A percentile compares a stretch with the other conserved stretches of the same genome.
phyloP scores from a whole-genome alignment of 139 green algal species.

The Micractinium conductrix region DNA sequence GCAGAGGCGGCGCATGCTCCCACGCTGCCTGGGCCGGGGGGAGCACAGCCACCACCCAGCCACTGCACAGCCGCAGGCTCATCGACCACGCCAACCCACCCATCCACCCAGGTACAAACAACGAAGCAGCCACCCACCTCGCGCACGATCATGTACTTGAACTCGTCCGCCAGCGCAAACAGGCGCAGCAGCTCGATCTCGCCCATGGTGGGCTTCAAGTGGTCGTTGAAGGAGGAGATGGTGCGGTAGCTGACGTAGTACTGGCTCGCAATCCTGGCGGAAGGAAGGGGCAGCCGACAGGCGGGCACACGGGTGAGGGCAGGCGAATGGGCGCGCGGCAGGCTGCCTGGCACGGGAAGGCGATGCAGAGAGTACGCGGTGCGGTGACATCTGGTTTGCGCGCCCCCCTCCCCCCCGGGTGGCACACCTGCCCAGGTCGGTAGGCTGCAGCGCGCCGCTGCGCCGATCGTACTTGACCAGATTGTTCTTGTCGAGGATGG shows the following conservation, averaged over 20 bases:
- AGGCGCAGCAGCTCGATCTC: constrained; percentile 98
- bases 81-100: background rate
- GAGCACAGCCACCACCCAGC: background rate
- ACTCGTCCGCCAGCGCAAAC: constrained; percentile 92
- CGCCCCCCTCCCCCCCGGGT: background rate
- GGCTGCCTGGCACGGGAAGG: background rate
- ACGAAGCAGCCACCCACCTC: constrained; percentile 54
- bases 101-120: background rate
- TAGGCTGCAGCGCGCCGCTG: constrained; percentile 82
- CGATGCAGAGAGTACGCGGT: background rate
- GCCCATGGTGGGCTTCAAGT: constrained; percentile 96
- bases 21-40: no score
- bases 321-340: background rate
- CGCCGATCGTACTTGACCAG: constrained; percentile 96
- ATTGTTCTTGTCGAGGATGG: constrained; percentile 89
- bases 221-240: constrained; percentile 95
- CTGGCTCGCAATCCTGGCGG: constrained; percentile 88
- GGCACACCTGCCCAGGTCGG: constrained; percentile 31
- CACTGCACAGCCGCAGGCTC: background rate
- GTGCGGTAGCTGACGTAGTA: constrained; percentile 98
- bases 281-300: background rate
- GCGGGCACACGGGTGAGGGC: background rate
- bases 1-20: no score
- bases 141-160: constrained; percentile 88
- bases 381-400: background rate